Evolutionary conservation across 106 monocot species (phyloP), one percentile per base, ranked within the genome.

Genomic region (Dendrobium chrysotoxum): DNA sequence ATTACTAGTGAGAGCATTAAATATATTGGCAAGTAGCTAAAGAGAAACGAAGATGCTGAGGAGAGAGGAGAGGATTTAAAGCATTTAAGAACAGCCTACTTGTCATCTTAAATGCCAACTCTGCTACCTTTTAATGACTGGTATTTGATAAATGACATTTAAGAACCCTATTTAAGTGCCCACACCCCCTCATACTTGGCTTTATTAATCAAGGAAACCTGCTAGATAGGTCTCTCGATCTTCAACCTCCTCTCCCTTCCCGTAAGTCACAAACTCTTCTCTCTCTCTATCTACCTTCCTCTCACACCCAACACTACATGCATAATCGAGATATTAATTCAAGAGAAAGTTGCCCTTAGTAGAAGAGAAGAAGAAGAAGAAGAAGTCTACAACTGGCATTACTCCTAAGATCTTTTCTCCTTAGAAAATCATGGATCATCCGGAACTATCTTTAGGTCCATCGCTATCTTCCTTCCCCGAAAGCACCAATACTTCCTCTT

Each of bases 41-140:
- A 50, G 50, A 50, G 50, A 50, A 13, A 50, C 15, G 50, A 50
- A 50, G 50, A 50, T 7, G 61, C 61, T 61, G 5, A 61, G n/a
- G 61, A 23, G 28, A 7, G 26, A 20, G 15, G 61, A 7, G 23
- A 47, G 26, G 23, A 44, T 46, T 26, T 46, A 75, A 87, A 80
- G 84, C 89, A 92, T 87, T 92, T 82, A 88, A 90, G 88, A 75
- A 81, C 78, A 78, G 82, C 86, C 90, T 83, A 83, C 88, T 88
- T 85, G 83, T 80, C 86, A 44, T 46, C 75, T 86, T 90, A 71
- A 93, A 90, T 90, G 86, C 88, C 40, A 7, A 71, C 64, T 77
- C 92, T 86, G 75, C 82, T 88, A 79, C 82, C 78, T 82, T 78
- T 92, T 86, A 89, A 88, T 86, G 85, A 78, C 74, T 40, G 21